A percentile compares a stretch with the other conserved stretches of the same genome.
Conservation (phyloP, 73 alveolate genomes). For the Paraurostyla sp. region DNA sequence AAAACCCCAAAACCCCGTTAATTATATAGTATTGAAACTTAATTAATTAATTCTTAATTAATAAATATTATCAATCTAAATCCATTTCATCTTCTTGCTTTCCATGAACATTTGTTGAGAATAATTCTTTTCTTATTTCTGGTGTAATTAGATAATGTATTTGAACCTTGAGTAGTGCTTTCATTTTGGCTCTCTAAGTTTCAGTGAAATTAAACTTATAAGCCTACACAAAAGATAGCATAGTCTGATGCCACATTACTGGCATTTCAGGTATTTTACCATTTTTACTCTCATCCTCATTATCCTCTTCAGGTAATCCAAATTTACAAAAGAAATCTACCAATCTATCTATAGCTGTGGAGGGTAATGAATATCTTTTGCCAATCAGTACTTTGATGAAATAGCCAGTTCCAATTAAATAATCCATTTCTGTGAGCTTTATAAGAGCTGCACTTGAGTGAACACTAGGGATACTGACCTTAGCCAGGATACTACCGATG, state of each 20-base stretch:
- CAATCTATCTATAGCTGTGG: slow-evolving; percentile 87
- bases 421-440: slow-evolving; percentile 84
- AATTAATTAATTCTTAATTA: too few species aligned
- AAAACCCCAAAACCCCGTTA: too few species aligned
- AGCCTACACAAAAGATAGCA: slow-evolving; percentile 76
- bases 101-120: slow-evolving; percentile 8
- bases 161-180: slow-evolving; percentile 55
- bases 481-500: slow-evolving; percentile 90
- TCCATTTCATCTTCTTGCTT: slow-evolving; percentile 10
- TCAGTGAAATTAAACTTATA: slow-evolving; percentile 55
- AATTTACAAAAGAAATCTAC: slow-evolving; percentile 89
- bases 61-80: background rate
- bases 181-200: slow-evolving; percentile 52
- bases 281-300: slow-evolving; percentile 27
- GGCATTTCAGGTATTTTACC: slow-evolving; percentile 85
- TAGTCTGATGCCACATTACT: slow-evolving; percentile 95
- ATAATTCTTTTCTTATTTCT: slow-evolving; percentile 50
- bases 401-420: slow-evolving; percentile 88
- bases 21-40: background rate
- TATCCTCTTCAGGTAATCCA: slow-evolving; percentile 56
- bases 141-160: slow-evolving; percentile 40
- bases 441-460: slow-evolving; percentile 95
- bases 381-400: slow-evolving; percentile 92
- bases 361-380: slow-evolving; percentile 95
- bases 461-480: slow-evolving; percentile 90